Evolutionary conservation across 352 stramenopile genomes (phyloP).

Genomic region (Pythium aquatile): DNA sequence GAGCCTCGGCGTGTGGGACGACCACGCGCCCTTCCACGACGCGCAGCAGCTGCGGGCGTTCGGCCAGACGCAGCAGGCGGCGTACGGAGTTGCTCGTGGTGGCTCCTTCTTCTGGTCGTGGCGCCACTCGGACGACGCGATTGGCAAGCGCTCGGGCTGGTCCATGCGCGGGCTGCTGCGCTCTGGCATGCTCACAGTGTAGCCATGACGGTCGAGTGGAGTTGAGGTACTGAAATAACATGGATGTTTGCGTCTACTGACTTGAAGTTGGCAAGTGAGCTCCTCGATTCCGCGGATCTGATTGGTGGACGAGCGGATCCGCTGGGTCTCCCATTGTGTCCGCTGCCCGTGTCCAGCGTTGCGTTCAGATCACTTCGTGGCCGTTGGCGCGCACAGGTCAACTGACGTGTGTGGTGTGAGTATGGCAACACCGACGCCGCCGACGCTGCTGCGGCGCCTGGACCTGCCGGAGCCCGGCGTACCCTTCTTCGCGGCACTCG

Average conservation of each 20-base stretch:
- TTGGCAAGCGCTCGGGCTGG: slow-evolving; percentile 29
- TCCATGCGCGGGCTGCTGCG: slow-evolving; percentile 27
- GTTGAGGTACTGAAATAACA: slow-evolving; percentile 6
- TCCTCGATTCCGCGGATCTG: slow-evolving; percentile 10
- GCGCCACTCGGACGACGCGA: slow-evolving; percentile 30
- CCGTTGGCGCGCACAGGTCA: not conserved
- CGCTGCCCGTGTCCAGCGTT: not conserved
- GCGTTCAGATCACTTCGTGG: not conserved
- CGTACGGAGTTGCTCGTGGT: slow-evolving; percentile 19
- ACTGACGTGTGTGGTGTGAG: no score
- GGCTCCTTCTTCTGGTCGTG: slow-evolving; percentile 34
- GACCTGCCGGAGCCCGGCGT: slow-evolving; percentile 21
- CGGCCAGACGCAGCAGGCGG: slow-evolving; percentile 18
- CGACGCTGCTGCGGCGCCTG: slow-evolving; percentile 5
- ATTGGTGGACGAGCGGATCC: slow-evolving; percentile 24
- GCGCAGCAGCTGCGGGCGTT: slow-evolving; percentile 10
- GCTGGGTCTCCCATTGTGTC: not conserved
- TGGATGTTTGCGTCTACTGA: not conserved
- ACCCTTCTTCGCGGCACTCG: slow-evolving; percentile 23
- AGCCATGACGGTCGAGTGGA: not conserved
- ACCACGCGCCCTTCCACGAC: slow-evolving; percentile 21
- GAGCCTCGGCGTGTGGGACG: slow-evolving; percentile 27
- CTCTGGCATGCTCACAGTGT: slow-evolving; percentile 14
- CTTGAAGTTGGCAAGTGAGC: not conserved
- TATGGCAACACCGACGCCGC: no score